Base-by-base conservation (phyloP, 306 rosid genomes). In the Elaeagnus macrophylla region DNA sequence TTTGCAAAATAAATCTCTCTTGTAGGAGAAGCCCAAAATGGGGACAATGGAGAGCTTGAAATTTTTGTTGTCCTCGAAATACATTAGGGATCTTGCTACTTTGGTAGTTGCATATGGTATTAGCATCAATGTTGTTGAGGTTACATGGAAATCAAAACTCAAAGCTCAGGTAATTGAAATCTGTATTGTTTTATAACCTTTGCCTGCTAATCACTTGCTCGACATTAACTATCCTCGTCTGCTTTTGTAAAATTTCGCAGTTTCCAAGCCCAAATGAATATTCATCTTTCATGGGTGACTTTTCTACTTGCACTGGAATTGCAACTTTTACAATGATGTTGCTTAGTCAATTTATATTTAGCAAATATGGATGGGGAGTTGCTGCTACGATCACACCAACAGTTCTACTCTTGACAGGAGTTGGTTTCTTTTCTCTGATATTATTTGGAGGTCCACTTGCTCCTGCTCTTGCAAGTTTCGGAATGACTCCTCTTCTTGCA, bases 71-170 rank as follows among this genome's bases (percentile, higher is more conserved):
- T 90, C 97, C 65, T 90, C 97, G 37, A 71, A 46, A 61, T 90
- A 90, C 79, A 86, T 90, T 36, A 80, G 97, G 71, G 89, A 90
- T 80, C 88, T 90, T 48, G 95, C 97, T 59, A 90, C 97, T 72
- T 72, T 90, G 67, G 97, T 90, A 60, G 97, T 90, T 66, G 97
- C 94, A 37, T 90, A 90, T 25, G 97, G 95, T 64, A 86, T 90
- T 57, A 86, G 95, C 48, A 90, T 90, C 55, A 90, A 90, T 70
- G 86, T 90, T 12, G 95, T 86, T 50, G 97, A 90, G 72, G 97
- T 90, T 76, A 86, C 97, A 12, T 90, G 95, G 97, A 90, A 90
- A 74, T 90, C 97, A 14, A 90, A 90, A 81, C 95, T 90, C 73
- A 90, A 90, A 75, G 97, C 97, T 46, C 95, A 90, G 88, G 97